These are phyloP conservation scores for Emericellopsis atlantica DNA, from an alignment of 2,329 filamentous ascomycete species.

Conservation along the genomic window DNA sequence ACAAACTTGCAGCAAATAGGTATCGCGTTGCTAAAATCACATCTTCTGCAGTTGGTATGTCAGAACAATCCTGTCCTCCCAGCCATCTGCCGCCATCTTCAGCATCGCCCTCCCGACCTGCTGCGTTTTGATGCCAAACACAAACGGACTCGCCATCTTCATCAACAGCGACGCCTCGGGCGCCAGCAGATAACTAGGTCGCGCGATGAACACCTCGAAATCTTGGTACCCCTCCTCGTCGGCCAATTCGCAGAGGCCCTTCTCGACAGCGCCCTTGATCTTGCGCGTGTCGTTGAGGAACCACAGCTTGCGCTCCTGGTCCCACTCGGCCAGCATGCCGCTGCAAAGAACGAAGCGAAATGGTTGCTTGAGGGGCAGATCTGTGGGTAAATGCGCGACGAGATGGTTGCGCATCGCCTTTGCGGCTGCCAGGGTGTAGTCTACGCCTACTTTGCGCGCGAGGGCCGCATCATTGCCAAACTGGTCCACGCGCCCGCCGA, in stretches of 20 bases:
- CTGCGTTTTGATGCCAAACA: slow-evolving; percentile 17
- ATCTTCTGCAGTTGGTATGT: not conserved
- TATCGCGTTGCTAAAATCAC: not conserved
- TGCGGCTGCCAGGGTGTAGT: slow-evolving; percentile 48
- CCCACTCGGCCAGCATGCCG: slow-evolving; percentile 18
- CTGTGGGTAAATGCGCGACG: slow-evolving; percentile 13
- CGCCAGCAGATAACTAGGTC: slow-evolving; percentile 19
- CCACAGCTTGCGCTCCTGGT: slow-evolving; percentile 18
- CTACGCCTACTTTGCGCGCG: slow-evolving; percentile 39
- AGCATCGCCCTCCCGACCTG: slow-evolving; percentile 23
- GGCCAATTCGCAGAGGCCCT: slow-evolving; percentile 22
- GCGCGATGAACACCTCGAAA: slow-evolving; percentile 22
- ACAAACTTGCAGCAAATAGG: too few relatives aligned
- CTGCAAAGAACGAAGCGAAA: slow-evolving; percentile 32
- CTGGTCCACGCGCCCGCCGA: slow-evolving; percentile 28
- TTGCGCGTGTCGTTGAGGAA: slow-evolving; percentile 23
- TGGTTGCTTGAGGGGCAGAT: slow-evolving; percentile 7
- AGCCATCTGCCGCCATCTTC: slow-evolving; percentile 20
- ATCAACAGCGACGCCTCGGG: slow-evolving; percentile 11
- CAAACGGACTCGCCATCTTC: slow-evolving; percentile 13
- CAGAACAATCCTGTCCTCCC: slow-evolving; percentile 16
- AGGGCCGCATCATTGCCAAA: slow-evolving; percentile 31
- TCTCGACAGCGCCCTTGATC: slow-evolving; percentile 25
- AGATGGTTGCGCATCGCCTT: slow-evolving; percentile 32
- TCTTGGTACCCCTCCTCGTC: slow-evolving; percentile 13